Evolutionary conservation across 2,329 filamentous ascomycete species (phyloP).

Genomic region (Xylariaceae sp.): DNA sequence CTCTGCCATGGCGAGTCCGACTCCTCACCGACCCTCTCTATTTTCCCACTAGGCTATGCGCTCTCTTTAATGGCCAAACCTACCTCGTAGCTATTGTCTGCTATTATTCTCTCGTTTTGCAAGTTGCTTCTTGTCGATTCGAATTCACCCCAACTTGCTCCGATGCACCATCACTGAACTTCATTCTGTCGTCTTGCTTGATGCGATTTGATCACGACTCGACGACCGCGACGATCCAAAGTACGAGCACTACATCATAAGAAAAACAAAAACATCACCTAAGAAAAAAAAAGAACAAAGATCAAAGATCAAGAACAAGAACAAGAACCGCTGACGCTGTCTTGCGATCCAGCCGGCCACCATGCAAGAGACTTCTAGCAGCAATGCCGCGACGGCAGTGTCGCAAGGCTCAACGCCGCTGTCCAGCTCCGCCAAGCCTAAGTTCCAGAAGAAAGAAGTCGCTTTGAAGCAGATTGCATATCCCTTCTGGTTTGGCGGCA

Average conservation of each 20-base stretch:
- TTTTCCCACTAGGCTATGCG: no score
- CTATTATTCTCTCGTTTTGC: no score
- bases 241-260: not conserved
- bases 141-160: not conserved
- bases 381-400: conserved; percentile 22
- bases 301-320: not conserved
- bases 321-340: not conserved
- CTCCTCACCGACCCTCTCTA: not conserved
- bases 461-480: conserved; percentile 47
- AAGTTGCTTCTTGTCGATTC: not conserved
- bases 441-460: conserved; percentile 36
- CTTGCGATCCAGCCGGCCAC: conserved; percentile 11
- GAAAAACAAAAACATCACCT: not conserved
- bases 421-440: conserved; percentile 24
- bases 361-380: conserved; percentile 21
- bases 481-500: conserved; percentile 95
- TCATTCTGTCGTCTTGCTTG: not conserved
- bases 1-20: not conserved
- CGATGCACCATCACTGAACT: conserved; percentile 6
- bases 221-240: not conserved
- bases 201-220: not conserved
- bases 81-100: conserved; percentile 5
- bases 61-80: conserved; percentile 24
- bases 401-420: conserved; percentile 18
- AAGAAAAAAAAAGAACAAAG: no score